These are phyloP conservation scores for Fusarium pseudonygamai DNA, from an alignment of 2,329 filamentous ascomycete genomes.

Conservation along the genomic window DNA sequence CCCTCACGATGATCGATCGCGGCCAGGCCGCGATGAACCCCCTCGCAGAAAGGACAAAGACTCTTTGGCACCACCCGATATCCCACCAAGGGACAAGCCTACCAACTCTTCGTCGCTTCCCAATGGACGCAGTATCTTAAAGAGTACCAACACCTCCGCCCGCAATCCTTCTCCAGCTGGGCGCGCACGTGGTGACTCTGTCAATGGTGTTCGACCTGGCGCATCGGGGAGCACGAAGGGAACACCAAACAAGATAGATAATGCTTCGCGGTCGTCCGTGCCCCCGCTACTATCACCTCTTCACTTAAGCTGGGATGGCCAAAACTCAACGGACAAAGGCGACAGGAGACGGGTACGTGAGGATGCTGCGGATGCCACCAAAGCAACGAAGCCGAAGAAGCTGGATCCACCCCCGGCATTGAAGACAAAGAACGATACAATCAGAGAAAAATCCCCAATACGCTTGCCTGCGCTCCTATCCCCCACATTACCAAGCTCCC, in stretches of 20 bases:
- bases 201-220: conserved; percentile 55
- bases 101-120: conserved; percentile 44
- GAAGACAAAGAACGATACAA: conserved; percentile 45
- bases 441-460: conserved; percentile 51
- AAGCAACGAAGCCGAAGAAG: conserved; percentile 45
- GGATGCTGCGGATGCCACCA: conserved; percentile 43
- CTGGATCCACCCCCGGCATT: conserved; percentile 39
- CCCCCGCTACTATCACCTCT: conserved; percentile 65
- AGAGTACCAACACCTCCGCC: conserved; percentile 37
- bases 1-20: conserved; percentile 46
- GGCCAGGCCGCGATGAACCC: conserved; percentile 48
- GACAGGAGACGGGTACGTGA: conserved; percentile 48
- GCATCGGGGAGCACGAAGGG: conserved; percentile 47
- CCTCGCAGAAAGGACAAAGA: conserved; percentile 47
- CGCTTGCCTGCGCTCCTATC: conserved; percentile 63
- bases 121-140: conserved; percentile 51
- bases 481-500: conserved; percentile 62
- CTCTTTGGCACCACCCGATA: conserved; percentile 43
- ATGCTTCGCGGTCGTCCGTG: conserved; percentile 52
- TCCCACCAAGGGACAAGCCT: conserved; percentile 43
- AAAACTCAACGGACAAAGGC: conserved; percentile 46
- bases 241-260: conserved; percentile 52
- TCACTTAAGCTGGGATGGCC: conserved; percentile 56
- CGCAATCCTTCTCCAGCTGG: conserved; percentile 49
- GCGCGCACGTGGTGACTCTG: conserved; percentile 52